Evolutionary conservation across 176 grass and related monocot genomes (phyloP).

Genomic region (Carex parvula): DNA sequence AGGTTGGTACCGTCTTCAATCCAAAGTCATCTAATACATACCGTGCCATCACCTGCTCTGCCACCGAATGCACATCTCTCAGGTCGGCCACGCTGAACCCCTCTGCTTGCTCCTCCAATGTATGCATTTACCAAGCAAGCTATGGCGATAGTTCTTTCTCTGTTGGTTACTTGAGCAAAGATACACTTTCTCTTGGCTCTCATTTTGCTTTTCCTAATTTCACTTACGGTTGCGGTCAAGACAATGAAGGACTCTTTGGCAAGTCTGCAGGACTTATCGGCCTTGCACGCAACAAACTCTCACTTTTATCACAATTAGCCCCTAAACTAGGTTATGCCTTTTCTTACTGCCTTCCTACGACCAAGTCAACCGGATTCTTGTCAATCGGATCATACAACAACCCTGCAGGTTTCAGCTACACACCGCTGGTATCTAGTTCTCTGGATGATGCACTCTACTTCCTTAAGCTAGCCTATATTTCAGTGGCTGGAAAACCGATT

Average conservation of each 20-base stretch:
- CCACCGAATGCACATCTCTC: constrained; percentile 23
- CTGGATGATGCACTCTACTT: constrained; percentile 33
- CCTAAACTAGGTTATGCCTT: constrained; percentile 32
- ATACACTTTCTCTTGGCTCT: constrained; percentile 28
- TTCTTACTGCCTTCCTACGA: constrained; percentile 38
- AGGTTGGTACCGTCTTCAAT: constrained; percentile 32
- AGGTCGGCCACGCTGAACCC: constrained; percentile 38
- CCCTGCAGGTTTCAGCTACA: constrained; percentile 15
- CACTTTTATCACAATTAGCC: constrained; percentile 32
- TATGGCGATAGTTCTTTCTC: constrained; percentile 49
- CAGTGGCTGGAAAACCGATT: constrained; percentile 19
- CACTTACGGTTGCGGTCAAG: constrained; percentile 39
- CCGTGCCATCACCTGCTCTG: constrained; percentile 20
- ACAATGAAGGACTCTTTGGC: constrained; percentile 37
- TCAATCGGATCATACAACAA: constrained; percentile 24
- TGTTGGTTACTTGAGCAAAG: constrained; percentile 34
- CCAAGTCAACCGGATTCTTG: constrained; percentile 15
- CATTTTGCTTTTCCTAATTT: constrained; percentile 17
- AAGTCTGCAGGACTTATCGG: constrained; percentile 36
- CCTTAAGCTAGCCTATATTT: constrained; percentile 22
- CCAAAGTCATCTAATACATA: constrained; percentile 36
- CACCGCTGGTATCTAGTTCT: constrained; percentile 26
- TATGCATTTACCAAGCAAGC: constrained; percentile 37
- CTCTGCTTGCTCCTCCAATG: constrained; percentile 23
- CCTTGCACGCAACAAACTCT: constrained; percentile 34